phyloP scores from a whole-genome alignment of 1,139 yeast genomes.

The Blastobotrys ciferrii region DNA sequence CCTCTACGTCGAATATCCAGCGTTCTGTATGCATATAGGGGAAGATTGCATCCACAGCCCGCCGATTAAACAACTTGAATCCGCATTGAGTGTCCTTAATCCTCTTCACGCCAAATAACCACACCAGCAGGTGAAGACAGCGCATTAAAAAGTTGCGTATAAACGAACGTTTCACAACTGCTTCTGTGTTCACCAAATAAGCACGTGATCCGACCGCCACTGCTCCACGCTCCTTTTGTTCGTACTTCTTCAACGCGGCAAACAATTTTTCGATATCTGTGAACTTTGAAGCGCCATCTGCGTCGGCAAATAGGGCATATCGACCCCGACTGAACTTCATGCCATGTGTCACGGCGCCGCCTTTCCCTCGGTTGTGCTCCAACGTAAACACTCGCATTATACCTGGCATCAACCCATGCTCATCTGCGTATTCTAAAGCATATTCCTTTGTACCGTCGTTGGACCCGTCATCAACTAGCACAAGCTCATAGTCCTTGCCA shows the following conservation, averaged over 20 bases:
- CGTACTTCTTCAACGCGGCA: conserved; percentile 40
- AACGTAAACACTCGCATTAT: conserved; percentile 67
- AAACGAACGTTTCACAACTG: conserved; percentile 88
- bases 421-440: conserved; percentile 63
- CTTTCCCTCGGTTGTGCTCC: conserved; percentile 83
- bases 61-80: conserved; percentile 80
- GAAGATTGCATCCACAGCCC: conserved; percentile 63
- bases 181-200: conserved; percentile 94
- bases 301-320: conserved; percentile 86
- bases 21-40: conserved; percentile 96
- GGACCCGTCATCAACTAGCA: conserved; percentile 92
- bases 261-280: conserved; percentile 61
- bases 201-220: conserved; percentile 93
- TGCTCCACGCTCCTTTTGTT: conserved; percentile 37
- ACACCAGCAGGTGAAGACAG: conserved; percentile 83
- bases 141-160: conserved; percentile 90
- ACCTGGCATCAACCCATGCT: conserved; percentile 51
- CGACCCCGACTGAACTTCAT: conserved; percentile 71
- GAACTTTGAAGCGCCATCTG: conserved; percentile 93
- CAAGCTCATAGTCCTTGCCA: conserved; percentile 57
- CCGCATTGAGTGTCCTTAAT: conserved; percentile 97
- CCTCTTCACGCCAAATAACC: conserved; percentile 79
- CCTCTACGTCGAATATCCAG: conserved; percentile 97
- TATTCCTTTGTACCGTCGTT: conserved; percentile 72
- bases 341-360: conserved; percentile 98